Evolutionary conservation across 345 rosid species (phyloP), one percentile per base, ranked within the genome.

Genomic region (Syzygium grande): DNA sequence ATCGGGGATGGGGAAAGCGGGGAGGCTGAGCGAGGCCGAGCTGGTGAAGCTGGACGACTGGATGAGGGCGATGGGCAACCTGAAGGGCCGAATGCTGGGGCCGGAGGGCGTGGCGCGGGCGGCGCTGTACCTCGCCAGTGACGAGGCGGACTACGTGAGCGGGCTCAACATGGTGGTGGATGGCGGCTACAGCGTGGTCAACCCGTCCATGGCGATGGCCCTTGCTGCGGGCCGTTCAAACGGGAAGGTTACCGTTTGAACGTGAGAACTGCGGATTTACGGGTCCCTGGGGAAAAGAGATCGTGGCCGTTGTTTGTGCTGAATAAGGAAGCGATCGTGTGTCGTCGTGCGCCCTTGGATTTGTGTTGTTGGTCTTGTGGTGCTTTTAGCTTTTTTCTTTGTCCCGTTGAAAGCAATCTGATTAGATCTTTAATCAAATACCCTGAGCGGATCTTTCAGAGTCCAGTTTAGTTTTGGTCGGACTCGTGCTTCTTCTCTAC

Each of bases 101-200:
- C 59, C 84, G 5, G 90, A 88, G 9, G 88, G 87, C 15, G 78
- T 92, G 15, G 93, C 94, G 3, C 59, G 65, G 54, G 91, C 93
- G 51, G 92, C 88, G 5, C 22, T 90, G 12, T 90, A 80, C 63
- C 83, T 92, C 91, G 90, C 93, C 25, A 89, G 92, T 15, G 92
- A 92, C 84, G 93, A 91, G 56, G 91, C 93, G 1, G 86, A 79
- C 53, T 91, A 91, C 84, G 91, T 91, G 73, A 92, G 92, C n/a
- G 92, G 92, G 4, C 34, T 88, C 15, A 91, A 92, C 85, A 88
- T 92, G 15, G 87, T 90, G 77, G 85, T 91, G 27, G 94, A 92
- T 80, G 93, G 94, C 22, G 92, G 91, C 17, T 87, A 22, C 30
- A 85, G 90, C 34, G n/a, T 56, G 11, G 88, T 89, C 8, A 91